A percentile compares a stretch with the other conserved stretches of the same genome.
Conservation (phyloP, 345 rosid species). For the Rhodamnia rubescens region DNA sequence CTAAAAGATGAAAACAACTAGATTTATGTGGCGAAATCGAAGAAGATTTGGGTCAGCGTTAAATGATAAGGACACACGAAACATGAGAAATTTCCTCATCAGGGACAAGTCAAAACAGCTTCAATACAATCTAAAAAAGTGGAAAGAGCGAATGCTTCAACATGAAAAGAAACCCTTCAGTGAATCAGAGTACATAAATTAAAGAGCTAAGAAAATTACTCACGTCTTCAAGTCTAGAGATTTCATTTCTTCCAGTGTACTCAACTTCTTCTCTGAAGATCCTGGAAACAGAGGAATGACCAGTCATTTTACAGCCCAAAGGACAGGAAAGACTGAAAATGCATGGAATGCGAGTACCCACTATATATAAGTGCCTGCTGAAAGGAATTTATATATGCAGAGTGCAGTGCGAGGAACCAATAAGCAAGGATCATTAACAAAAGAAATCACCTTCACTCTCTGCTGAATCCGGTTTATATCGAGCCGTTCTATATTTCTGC, state of each 20-base stretch:
- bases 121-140: background rate
- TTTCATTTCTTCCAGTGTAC: conserved; percentile 47
- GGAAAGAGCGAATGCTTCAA: background rate
- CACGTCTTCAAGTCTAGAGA: conserved; percentile 73
- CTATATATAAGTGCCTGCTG: background rate
- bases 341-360: background rate
- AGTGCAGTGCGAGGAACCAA: background rate
- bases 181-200: background rate
- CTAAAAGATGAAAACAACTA: background rate
- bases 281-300: conserved; percentile 19
- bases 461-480: conserved; percentile 65
- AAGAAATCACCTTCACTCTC: conserved; percentile 28
- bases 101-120: background rate
- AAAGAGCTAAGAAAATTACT: conserved; percentile 7
- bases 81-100: background rate
- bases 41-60: background rate
- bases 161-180: background rate
- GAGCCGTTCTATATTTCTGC: conserved; percentile 95
- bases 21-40: background rate
- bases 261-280: conserved; percentile 40
- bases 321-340: background rate
- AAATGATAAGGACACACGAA: background rate
- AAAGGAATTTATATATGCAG: background rate
- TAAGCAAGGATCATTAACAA: background rate
- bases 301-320: background rate